These are phyloP conservation scores for Carex myosuroides DNA, from an alignment of 176 grass and related monocot species.

Conservation along the genomic window DNA sequence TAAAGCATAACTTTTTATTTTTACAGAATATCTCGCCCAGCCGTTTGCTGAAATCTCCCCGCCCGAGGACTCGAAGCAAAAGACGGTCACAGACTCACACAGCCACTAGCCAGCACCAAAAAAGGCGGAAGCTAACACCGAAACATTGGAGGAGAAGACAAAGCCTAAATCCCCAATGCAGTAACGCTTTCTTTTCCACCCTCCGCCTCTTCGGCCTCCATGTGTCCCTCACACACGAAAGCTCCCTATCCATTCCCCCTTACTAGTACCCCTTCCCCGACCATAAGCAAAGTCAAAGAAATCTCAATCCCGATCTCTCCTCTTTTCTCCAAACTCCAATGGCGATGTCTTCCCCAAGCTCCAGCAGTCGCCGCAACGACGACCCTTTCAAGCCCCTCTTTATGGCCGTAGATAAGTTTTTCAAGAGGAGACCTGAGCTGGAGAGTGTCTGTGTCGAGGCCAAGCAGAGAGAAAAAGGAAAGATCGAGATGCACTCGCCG, in stretches of 20 bases:
- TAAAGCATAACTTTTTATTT: too few species aligned
- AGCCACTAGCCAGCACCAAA: not conserved
- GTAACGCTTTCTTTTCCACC: not conserved
- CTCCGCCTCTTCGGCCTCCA: not conserved
- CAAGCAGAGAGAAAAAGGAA: not conserved
- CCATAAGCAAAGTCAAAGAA: not conserved
- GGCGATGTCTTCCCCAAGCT: not conserved
- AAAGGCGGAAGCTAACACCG: not conserved
- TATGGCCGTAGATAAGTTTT: not conserved
- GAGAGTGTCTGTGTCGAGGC: not conserved
- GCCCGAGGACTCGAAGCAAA: too few species aligned
- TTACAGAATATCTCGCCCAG: too few species aligned
- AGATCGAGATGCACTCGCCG: conserved; percentile 56
- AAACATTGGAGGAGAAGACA: not conserved
- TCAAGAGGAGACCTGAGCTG: not conserved
- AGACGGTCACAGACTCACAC: too few species aligned
- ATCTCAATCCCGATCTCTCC: not conserved
- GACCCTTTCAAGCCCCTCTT: conserved; percentile 12
- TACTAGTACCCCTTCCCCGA: not conserved
- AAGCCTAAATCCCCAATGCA: not conserved
- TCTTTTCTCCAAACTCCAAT: not conserved
- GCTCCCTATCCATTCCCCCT: not conserved
- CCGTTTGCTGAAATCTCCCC: too few species aligned
- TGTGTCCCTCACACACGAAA: not conserved
- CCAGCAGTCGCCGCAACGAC: not conserved